A percentile compares a stretch with the other conserved stretches of the same genome.
Conservation (phyloP, 164 flowering plant species). For the Santalum album region DNA sequence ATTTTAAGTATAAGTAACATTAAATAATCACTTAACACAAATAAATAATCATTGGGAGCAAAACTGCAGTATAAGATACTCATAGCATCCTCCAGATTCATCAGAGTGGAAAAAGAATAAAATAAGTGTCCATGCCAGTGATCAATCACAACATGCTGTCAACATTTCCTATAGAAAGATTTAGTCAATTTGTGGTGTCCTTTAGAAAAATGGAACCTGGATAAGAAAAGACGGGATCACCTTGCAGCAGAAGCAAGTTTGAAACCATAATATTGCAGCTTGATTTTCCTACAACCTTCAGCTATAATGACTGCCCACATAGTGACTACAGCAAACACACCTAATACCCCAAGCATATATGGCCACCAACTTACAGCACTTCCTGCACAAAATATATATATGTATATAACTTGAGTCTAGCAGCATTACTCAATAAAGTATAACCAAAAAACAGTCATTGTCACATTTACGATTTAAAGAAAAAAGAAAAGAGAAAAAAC, state of each 20-base stretch:
- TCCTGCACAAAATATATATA: conserved; percentile 36
- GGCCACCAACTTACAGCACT: conserved; percentile 62
- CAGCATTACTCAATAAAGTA: too few species aligned
- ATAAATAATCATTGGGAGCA: too few species aligned
- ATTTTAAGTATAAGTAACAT: neutral
- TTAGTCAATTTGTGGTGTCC: neutral
- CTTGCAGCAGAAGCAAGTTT: conserved; percentile 91
- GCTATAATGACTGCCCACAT: conserved; percentile 98
- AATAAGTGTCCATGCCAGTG: too few species aligned
- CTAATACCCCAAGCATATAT: conserved; percentile 51
- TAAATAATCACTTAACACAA: too few species aligned
- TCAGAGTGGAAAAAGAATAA: too few species aligned
- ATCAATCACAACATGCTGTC: too few species aligned
- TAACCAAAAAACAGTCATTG: too few species aligned
- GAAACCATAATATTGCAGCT: conserved; percentile 92
- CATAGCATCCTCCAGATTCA: neutral
- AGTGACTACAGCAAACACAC: conserved; percentile 70
- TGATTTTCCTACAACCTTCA: conserved; percentile 92
- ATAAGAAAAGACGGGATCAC: conserved; percentile 22
- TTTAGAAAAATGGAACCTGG: neutral
- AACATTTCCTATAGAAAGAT: neutral
- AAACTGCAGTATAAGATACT: too few species aligned
- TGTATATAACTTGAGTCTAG: too few species aligned
- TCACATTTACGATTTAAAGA: too few species aligned
- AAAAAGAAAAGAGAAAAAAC: too few species aligned